Percentiles rank a stretch among this genome's conserved stretches.
Conservation (phyloP, 148 eudicot genomes). For the Rhododendron ferrugineum region DNA sequence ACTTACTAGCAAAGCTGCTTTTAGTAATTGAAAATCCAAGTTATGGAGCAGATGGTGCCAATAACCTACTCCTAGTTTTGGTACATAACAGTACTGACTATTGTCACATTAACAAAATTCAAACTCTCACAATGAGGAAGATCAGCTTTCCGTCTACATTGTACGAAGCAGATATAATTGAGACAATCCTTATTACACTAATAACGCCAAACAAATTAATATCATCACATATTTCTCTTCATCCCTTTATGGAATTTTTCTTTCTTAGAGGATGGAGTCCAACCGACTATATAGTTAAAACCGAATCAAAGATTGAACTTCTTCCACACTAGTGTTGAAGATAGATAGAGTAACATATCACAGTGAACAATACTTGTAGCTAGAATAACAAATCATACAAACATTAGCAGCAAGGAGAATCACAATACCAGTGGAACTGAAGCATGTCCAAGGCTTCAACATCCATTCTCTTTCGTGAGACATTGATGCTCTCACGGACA, state of each 20-base stretch:
- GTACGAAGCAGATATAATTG: background rate
- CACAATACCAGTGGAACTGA: constrained; percentile 86
- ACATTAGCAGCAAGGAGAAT: constrained; percentile 2
- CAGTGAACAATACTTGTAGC: background rate
- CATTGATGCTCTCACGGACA: constrained; percentile 68
- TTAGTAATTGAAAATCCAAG: background rate
- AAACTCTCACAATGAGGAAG: background rate
- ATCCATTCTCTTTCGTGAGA: constrained; percentile 93
- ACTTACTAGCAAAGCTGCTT: background rate
- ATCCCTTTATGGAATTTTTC: background rate
- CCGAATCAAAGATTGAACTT: background rate
- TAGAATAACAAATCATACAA: background rate
- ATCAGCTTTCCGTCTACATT: background rate
- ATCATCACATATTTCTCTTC: background rate
- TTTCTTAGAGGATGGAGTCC: background rate
- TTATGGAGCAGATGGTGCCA: background rate
- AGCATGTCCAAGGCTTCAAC: constrained; percentile 94
- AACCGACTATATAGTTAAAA: background rate
- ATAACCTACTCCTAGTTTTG: background rate
- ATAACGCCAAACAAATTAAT: background rate
- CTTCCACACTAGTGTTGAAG: background rate
- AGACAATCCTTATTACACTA: background rate
- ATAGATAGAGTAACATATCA: background rate
- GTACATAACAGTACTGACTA: background rate
- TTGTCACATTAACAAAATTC: background rate